phyloP scores from a whole-genome alignment of 768 basidiomycete species.

The Termitomyces sp. region DNA sequence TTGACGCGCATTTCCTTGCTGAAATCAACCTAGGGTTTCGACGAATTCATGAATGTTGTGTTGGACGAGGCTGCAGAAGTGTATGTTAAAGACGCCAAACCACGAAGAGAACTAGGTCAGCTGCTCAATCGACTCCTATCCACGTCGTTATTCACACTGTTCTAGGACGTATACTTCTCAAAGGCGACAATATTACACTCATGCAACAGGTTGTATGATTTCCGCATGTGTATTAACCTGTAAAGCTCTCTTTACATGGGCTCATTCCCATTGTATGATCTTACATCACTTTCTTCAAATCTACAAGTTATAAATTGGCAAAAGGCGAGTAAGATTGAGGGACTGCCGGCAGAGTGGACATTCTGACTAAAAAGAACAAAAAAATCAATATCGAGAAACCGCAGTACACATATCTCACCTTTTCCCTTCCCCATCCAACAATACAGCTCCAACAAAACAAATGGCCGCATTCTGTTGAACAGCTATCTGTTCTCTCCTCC shows the following conservation, averaged over 20 bases:
- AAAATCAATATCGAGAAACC: constrained; percentile 1
- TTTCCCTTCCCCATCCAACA: constrained; percentile 85
- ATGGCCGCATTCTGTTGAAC: constrained; percentile 86
- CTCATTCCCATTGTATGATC: constrained; percentile 11
- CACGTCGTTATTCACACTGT: constrained; percentile 3
- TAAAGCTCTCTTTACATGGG: constrained; percentile 1
- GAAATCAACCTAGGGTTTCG: constrained; percentile 72
- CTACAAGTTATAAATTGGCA: constrained; percentile 85
- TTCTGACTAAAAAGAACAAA: constrained; percentile 58
- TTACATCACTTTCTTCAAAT: constrained; percentile 1
- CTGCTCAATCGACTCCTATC: constrained; percentile 3
- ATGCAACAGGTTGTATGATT: constrained; percentile 65
- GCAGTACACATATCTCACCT: constrained; percentile 39
- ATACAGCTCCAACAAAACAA: constrained; percentile 91
- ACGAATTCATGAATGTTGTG: constrained; percentile 99
- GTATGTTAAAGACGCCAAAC: constrained; percentile 85
- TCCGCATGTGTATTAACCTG: constrained; percentile 8
- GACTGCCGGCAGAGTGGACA: constrained; percentile 85
- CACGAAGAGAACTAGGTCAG: constrained; percentile 79
- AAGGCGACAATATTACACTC: constrained; percentile 98
- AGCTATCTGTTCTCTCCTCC: constrained; percentile 79
- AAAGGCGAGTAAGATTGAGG: constrained; percentile 59
- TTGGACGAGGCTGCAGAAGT: constrained; percentile 93
- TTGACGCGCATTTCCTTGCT: neutral
- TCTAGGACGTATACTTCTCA: constrained; percentile 89